Conservation (phyloP, 148 eudicot species). For the Camellia lanceoleosa region DNA sequence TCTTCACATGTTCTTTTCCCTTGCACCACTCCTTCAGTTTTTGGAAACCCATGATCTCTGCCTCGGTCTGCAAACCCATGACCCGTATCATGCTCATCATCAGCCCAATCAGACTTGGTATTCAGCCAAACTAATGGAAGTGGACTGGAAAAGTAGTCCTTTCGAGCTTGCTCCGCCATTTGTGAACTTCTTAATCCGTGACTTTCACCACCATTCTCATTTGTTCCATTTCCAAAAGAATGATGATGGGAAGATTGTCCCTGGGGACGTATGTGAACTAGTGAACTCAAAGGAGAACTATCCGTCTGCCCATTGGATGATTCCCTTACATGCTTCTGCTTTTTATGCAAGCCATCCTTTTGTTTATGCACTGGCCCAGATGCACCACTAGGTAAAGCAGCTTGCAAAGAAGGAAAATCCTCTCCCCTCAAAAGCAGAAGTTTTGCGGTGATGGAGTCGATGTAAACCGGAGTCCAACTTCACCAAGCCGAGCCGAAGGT, state of each 20-base stretch:
- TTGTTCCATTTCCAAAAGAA: slow-evolving; percentile 27
- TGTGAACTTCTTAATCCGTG: too few relatives aligned
- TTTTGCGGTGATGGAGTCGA: slow-evolving; percentile 31
- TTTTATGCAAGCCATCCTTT: slow-evolving; percentile 54
- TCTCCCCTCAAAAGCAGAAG: slow-evolving; percentile 79
- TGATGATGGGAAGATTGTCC: slow-evolving; percentile 33
- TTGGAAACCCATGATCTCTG: too few relatives aligned
- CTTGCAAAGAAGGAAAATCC: slow-evolving; percentile 85
- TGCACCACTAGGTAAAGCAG: slow-evolving; percentile 54
- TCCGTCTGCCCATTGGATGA: slow-evolving; percentile 37
- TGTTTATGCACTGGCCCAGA: slow-evolving; percentile 60
- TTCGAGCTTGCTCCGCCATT: too few relatives aligned
- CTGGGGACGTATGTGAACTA: slow-evolving; percentile 43
- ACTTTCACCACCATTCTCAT: too few relatives aligned
- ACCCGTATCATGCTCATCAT: too few relatives aligned
- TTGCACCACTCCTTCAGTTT: too few relatives aligned
- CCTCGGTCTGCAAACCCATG: too few relatives aligned
- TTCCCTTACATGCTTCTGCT: slow-evolving; percentile 50
- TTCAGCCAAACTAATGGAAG: too few relatives aligned
- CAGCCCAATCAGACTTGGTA: too few relatives aligned
- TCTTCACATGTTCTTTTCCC: too few relatives aligned
- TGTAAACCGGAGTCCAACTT: slow-evolving; percentile 29
- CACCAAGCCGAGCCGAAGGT: slow-evolving; percentile 52
- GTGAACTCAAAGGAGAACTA: slow-evolving; percentile 35
- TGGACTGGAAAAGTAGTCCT: too few relatives aligned